Conservation (phyloP, 192 early-diverging fungal species). For the Mortierella claussenii region DNA sequence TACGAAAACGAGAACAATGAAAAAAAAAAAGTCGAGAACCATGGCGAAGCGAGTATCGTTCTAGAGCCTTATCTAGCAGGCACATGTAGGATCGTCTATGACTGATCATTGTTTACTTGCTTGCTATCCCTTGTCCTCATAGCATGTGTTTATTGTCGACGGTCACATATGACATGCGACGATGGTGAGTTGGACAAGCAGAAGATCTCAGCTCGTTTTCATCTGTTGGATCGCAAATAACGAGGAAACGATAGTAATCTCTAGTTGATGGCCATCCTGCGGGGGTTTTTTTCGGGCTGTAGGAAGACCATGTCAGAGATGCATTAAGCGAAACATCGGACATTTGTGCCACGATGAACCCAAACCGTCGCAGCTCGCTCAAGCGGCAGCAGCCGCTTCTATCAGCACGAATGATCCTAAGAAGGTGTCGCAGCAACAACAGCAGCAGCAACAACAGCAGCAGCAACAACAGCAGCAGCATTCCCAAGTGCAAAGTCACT, state of each 20-base stretch:
- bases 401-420: neutral
- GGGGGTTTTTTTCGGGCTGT: neutral
- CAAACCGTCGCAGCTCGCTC: slow-evolving; percentile 54
- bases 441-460: slow-evolving; percentile 6
- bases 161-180: slow-evolving; percentile 97
- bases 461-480: slow-evolving; percentile 13
- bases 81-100: too few relatives aligned
- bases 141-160: slow-evolving; percentile 95
- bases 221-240: neutral
- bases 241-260: neutral
- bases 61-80: neutral
- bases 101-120: slow-evolving; percentile 17
- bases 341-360: slow-evolving; percentile 93
- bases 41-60: neutral
- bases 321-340: slow-evolving; percentile 93
- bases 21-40: neutral
- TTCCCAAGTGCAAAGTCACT: slow-evolving; percentile 23
- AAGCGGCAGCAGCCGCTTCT: slow-evolving; percentile 3
- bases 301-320: slow-evolving; percentile 93
- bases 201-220: slow-evolving; percentile 12
- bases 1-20: neutral
- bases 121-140: slow-evolving; percentile 5
- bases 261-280: too few relatives aligned
- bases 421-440: slow-evolving; percentile 1
- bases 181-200: slow-evolving; percentile 59